Conservation (phyloP, 371 early-diverging fungal species). For the Nematocida major region DNA sequence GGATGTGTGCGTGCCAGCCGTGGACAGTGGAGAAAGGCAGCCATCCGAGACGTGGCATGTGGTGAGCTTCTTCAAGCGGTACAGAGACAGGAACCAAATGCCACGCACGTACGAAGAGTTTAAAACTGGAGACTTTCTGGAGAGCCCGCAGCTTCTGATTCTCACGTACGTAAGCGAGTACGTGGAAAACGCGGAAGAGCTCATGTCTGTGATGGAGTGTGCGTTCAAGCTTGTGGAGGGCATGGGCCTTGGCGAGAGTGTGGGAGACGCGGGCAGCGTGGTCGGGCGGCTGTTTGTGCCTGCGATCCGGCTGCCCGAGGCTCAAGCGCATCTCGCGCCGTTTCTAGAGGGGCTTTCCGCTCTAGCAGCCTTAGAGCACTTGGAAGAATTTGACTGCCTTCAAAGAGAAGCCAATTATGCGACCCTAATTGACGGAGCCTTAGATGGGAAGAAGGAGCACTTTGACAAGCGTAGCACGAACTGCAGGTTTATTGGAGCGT, state of each 20-base stretch:
- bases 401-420: too few relatives aligned
- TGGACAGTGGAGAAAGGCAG: too few relatives aligned
- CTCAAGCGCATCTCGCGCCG: too few relatives aligned
- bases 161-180: not conserved
- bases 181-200: not conserved
- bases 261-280: not conserved
- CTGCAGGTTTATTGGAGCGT: not conserved
- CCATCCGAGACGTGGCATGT: not conserved
- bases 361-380: too few relatives aligned
- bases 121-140: not conserved
- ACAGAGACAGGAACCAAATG: not conserved
- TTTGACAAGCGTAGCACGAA: not conserved
- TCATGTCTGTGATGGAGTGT: not conserved
- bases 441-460: not conserved
- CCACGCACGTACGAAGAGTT: not conserved
- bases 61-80: not conserved
- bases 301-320: not conserved
- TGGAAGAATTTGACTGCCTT: too few relatives aligned
- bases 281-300: not conserved
- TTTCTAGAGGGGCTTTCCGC: too few relatives aligned
- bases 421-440: too few relatives aligned
- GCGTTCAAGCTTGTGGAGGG: not conserved
- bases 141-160: not conserved
- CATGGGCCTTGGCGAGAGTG: not conserved
- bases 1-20: too few relatives aligned